phyloP scores from a whole-genome alignment of 441 rosid species.

The Flueggea neowawraea region DNA sequence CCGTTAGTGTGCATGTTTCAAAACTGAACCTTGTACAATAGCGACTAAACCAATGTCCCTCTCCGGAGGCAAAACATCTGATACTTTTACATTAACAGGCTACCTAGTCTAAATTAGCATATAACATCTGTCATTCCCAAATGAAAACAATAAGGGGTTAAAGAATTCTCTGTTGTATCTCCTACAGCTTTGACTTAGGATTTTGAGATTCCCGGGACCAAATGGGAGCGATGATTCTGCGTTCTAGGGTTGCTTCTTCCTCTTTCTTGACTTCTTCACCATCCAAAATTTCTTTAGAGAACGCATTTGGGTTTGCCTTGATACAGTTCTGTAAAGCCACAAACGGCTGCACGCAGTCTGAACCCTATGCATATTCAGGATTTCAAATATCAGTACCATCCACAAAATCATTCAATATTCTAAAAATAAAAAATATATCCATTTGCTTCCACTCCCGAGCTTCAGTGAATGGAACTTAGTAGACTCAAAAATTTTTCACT shows the following conservation, averaged over 20 bases:
- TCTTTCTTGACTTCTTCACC: conserved; percentile 39
- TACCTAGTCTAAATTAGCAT: too few species aligned
- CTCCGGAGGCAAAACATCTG: too few species aligned
- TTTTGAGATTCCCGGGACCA: conserved; percentile 58
- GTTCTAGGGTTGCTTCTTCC: conserved; percentile 49
- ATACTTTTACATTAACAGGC: too few species aligned
- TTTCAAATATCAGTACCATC: neutral
- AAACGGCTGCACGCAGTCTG: conserved; percentile 81
- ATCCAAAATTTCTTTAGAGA: conserved; percentile 48
- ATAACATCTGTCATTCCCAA: too few species aligned
- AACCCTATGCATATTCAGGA: conserved; percentile 43
- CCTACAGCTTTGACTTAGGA: conserved; percentile 55
- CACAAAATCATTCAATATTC: neutral
- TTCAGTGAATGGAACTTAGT: too few species aligned
- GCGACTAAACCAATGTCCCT: too few species aligned
- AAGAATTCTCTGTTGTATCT: neutral
- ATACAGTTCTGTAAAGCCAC: conserved; percentile 84
- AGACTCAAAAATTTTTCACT: too few species aligned
- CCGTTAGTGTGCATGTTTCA: too few species aligned
- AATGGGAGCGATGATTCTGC: conserved; percentile 60
- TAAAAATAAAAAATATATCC: neutral
- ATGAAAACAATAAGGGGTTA: too few species aligned
- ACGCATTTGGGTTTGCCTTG: conserved; percentile 68
- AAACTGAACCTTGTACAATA: too few species aligned
- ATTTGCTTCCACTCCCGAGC: neutral